Conservation (phyloP, 116 monocot genomes). For the Trichopus zeylanicus region DNA sequence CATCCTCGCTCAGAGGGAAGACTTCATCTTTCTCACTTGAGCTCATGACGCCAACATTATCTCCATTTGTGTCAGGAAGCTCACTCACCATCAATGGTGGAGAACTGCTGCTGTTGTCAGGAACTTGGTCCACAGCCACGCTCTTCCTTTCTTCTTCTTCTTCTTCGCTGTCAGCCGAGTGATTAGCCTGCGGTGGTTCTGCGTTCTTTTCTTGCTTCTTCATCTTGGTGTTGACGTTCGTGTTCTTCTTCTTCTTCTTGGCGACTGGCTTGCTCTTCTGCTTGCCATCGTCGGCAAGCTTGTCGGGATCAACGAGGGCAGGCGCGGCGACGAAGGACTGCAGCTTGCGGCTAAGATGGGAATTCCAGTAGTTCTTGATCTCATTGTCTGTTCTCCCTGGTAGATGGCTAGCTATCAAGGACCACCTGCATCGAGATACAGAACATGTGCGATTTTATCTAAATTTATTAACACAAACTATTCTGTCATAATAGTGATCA, state of each 20-base stretch:
- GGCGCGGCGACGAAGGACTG: constrained; percentile 9
- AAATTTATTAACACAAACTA: neutral
- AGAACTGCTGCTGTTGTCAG: neutral
- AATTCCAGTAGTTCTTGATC: constrained; percentile 37
- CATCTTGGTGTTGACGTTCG: neutral
- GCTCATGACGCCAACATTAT: neutral
- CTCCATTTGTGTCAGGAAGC: neutral
- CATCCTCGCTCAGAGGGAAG: neutral
- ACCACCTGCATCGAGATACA: constrained; percentile 29
- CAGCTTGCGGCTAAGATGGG: constrained; percentile 22
- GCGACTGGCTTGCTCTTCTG: constrained; percentile 14
- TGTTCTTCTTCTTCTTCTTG: constrained; percentile 6
- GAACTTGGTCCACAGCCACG: neutral
- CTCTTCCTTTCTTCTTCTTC: neutral
- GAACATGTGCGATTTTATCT: too few relatives aligned
- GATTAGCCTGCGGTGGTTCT: too few relatives aligned
- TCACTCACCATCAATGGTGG: neutral
- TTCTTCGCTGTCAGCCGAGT: too few relatives aligned
- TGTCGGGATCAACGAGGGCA: constrained; percentile 14
- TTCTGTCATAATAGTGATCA: neutral
- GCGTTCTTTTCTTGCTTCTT: neutral
- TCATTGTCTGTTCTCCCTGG: constrained; percentile 30
- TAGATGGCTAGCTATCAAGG: constrained; percentile 19
- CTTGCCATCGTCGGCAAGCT: constrained; percentile 10
- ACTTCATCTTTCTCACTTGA: neutral